A percentile compares a stretch with the other conserved stretches of the same genome.
Conservation (phyloP, 306 rosid genomes). For the Styphnolobium japonicum region DNA sequence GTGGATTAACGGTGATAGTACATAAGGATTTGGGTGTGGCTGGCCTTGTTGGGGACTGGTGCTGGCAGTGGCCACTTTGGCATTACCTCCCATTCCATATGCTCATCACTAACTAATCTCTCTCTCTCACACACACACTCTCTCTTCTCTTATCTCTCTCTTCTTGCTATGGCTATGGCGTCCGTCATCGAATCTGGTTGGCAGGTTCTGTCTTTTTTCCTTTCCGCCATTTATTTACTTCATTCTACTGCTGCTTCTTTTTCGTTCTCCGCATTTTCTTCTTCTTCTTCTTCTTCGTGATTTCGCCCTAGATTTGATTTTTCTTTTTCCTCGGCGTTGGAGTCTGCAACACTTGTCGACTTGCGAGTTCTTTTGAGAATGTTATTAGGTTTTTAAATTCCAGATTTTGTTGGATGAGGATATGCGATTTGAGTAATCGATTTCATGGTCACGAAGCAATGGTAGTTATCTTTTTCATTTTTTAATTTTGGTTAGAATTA, state of each 20-base stretch:
- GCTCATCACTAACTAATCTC: too few relatives aligned
- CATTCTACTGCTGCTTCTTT: background rate
- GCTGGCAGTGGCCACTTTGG: background rate
- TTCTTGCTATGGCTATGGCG: constrained; percentile 36
- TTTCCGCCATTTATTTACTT: background rate
- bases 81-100: background rate
- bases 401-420: background rate
- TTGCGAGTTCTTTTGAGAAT: background rate
- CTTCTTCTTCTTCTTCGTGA: background rate
- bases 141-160: background rate
- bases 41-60: too few relatives aligned
- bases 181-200: constrained; percentile 65
- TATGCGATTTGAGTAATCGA: background rate
- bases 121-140: background rate
- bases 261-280: background rate
- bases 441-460: too few relatives aligned
- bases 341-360: background rate
- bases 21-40: too few relatives aligned
- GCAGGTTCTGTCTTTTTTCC: constrained; percentile 43
- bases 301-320: constrained; percentile 30
- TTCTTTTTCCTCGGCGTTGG: constrained; percentile 16
- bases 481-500: too few relatives aligned
- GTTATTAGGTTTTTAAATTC: background rate
- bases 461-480: too few relatives aligned
- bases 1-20: too few relatives aligned